Evolutionary conservation across 192 early-diverging fungal species (phyloP).

Genomic region (Dispira simplex): DNA sequence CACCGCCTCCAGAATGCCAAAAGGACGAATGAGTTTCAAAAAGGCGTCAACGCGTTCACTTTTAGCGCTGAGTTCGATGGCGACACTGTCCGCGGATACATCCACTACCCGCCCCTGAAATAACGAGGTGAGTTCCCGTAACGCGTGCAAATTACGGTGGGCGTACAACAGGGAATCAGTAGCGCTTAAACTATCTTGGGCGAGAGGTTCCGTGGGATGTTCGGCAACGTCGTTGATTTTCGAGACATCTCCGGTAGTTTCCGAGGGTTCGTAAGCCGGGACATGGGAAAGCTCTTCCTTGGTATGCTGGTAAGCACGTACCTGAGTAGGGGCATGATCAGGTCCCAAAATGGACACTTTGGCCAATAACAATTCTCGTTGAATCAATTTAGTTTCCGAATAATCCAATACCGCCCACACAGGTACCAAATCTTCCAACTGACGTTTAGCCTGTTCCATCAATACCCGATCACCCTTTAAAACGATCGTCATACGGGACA

Average conservation of each 20-base stretch:
- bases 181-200: not conserved
- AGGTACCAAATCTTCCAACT: slow-evolving; percentile 93
- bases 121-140: slow-evolving; percentile 66
- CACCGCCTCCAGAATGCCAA: slow-evolving; percentile 87
- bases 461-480: slow-evolving; percentile 64
- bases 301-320: slow-evolving; percentile 14
- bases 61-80: slow-evolving; percentile 84
- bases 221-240: slow-evolving; percentile 10
- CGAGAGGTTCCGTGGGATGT: not conserved
- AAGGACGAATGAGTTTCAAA: slow-evolving; percentile 84
- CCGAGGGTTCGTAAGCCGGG: slow-evolving; percentile 13
- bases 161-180: slow-evolving; percentile 32
- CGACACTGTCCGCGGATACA: slow-evolving; percentile 62
- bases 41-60: slow-evolving; percentile 79
- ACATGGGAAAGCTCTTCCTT: slow-evolving; percentile 18
- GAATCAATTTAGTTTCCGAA: slow-evolving; percentile 70
- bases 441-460: slow-evolving; percentile 85
- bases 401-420: slow-evolving; percentile 98
- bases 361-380: slow-evolving; percentile 84
- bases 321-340: slow-evolving; percentile 40
- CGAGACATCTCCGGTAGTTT: slow-evolving; percentile 12
- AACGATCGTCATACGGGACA: slow-evolving; percentile 94
- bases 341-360: slow-evolving; percentile 77
- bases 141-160: slow-evolving; percentile 52
- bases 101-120: slow-evolving; percentile 84